Base-by-base conservation (phyloP, 2,329 filamentous ascomycete species). In the Chaetomiaceae sp. region DNA sequence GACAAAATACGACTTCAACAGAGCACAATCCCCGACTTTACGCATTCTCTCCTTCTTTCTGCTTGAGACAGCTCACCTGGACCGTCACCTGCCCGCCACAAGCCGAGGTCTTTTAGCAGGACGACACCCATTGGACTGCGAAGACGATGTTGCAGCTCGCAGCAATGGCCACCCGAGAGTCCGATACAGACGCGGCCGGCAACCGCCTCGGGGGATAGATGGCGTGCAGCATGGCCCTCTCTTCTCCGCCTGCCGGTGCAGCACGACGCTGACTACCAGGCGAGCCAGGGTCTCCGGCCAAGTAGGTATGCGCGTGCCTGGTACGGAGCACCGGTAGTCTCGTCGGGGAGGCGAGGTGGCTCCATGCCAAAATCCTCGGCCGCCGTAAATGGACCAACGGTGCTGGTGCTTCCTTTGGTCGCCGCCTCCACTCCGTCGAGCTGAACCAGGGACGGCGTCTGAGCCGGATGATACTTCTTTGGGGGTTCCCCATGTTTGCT, bases 1-100 rank as follows among this genome's bases (percentile, higher is more conserved):
- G 71, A 71, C 65, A 54, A 55, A 66, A 70, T 74, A 74, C 71
- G 71, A 69, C 52, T 46, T 23, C 43, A 12, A 47, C 39, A 33
- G 23, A 29, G 20, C 33, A 34, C 43, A 14, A 36, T 45, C 43
- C 17, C 47, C 44, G 51, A 50, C 31, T 44, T n/a, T 23, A 43
- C 38, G 27, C 51, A 20, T 3, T 3, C 6, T 43, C 34, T 56
- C 55, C 61, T 59, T 59, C 27, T 12, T 31, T 7, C 14, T 9
- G 4, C 27, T 31, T 31, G 27, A 3, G 14, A 31, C 27, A 60
- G 44, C 43, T 53, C 40, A 15, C 25, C 50, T 47, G 39, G 11
- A 23, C 51, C 33, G 31, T n/a, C n/a, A 17, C 23, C 38, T 52
- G 39, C 23, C n/a, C 36, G 27, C 45, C 33, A n/a, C 9, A 25